These are phyloP conservation scores for Aegle marmelos DNA, from an alignment of 345 rosid species.

Conservation along the genomic window DNA sequence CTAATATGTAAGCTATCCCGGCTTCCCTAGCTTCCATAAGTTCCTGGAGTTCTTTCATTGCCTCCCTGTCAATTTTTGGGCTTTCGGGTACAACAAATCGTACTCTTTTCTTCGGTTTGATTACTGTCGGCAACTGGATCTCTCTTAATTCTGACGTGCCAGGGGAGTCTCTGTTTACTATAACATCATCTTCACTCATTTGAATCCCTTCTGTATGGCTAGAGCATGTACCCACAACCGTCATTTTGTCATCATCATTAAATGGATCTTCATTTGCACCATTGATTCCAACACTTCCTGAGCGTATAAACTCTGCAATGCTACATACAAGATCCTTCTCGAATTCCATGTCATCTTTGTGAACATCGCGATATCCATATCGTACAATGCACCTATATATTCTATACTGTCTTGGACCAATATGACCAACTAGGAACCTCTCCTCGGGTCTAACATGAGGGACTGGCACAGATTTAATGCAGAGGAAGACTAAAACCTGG, in stretches of 20 bases:
- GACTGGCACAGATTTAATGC: slow-evolving; percentile 92
- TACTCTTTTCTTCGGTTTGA: slow-evolving; percentile 57
- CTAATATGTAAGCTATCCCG: slow-evolving; percentile 85
- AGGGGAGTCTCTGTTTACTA: slow-evolving; percentile 31
- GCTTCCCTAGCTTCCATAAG: slow-evolving; percentile 83
- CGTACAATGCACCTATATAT: slow-evolving; percentile 91
- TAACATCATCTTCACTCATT: slow-evolving; percentile 44
- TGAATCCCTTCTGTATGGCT: slow-evolving; percentile 58
- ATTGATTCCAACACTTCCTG: slow-evolving; percentile 30
- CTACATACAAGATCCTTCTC: slow-evolving; percentile 91
- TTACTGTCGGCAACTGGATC: slow-evolving; percentile 49
- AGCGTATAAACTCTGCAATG: slow-evolving; percentile 76
- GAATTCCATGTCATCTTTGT: slow-evolving; percentile 85
- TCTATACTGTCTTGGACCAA: slow-evolving; percentile 76
- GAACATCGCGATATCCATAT: slow-evolving; percentile 85
- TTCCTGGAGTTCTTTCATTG: slow-evolving; percentile 67
- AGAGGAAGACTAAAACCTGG: slow-evolving; percentile 86
- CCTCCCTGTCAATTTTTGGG: slow-evolving; percentile 53
- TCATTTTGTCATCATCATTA: slow-evolving; percentile 59
- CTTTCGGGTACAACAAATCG: slow-evolving; percentile 75
- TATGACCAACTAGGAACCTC: slow-evolving; percentile 74
- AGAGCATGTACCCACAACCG: slow-evolving; percentile 78
- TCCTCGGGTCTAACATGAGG: slow-evolving; percentile 91
- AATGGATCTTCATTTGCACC: slow-evolving; percentile 24
- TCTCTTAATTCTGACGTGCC: slow-evolving; percentile 60